A percentile compares a stretch with the other conserved stretches of the same genome.
phyloP scores from a whole-genome alignment of 352 stramenopile genomes.

The Phytophthora kernoviae region DNA sequence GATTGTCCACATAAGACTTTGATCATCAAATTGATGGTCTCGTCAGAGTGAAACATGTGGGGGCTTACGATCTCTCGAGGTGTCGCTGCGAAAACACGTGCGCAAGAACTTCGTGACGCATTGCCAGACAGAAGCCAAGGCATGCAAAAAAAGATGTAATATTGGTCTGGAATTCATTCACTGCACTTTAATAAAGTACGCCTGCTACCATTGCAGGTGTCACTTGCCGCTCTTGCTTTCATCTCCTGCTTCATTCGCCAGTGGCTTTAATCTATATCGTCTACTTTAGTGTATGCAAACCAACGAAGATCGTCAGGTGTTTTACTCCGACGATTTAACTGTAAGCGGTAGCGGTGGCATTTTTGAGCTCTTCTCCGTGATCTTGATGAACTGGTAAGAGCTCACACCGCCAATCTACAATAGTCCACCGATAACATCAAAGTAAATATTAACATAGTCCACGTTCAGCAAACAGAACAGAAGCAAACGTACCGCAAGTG shows the following conservation, averaged over 20 bases:
- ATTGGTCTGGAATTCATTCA: too few relatives aligned
- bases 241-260: constrained; percentile 17
- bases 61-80: not conserved
- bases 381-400: constrained; percentile 82
- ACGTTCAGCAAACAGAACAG: not conserved
- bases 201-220: constrained; percentile 13
- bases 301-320: constrained; percentile 10
- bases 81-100: not conserved
- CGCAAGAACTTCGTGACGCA: constrained; percentile 1
- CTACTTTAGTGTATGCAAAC: constrained; percentile 30
- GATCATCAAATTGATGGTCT: not conserved
- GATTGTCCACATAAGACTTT: not conserved
- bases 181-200: constrained; percentile 33
- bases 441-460: not conserved
- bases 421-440: constrained; percentile 1
- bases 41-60: not conserved
- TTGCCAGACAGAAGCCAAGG: too few relatives aligned
- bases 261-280: constrained; percentile 35
- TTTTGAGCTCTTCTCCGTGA: constrained; percentile 55
- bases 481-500: constrained; percentile 50
- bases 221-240: constrained; percentile 17
- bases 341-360: constrained; percentile 54
- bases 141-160: too few relatives aligned
- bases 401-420: constrained; percentile 69
- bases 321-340: constrained; percentile 44